These are phyloP conservation scores for Beauveria pseudobassiana DNA, from an alignment of 2,329 filamentous ascomycete genomes.

Conservation along the genomic window DNA sequence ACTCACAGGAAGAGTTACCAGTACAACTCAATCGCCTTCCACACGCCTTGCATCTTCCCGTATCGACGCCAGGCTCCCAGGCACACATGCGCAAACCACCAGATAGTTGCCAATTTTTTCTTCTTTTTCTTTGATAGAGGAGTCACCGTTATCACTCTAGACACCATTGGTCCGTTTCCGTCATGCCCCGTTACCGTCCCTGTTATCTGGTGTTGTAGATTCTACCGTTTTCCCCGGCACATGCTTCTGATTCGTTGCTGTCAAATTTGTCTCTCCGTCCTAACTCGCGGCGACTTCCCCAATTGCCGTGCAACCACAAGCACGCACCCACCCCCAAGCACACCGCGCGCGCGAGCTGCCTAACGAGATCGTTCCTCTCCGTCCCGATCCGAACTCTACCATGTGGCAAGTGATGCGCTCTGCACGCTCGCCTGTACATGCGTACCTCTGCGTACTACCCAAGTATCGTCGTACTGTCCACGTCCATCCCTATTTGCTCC, in stretches of 20 bases:
- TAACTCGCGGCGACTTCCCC: background rate
- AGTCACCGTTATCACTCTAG: background rate
- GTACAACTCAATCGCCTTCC: background rate
- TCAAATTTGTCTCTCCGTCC: background rate
- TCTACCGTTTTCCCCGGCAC: no score
- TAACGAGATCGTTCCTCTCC: slow-evolving; percentile 10
- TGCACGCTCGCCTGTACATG: background rate
- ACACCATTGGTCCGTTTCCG: background rate
- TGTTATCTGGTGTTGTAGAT: no score
- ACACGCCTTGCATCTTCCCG: background rate
- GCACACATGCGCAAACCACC: background rate
- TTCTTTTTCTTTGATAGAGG: no score
- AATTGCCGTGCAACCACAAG: background rate
- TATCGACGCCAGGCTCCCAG: slow-evolving; percentile 10
- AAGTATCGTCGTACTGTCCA: background rate
- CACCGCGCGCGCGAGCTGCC: background rate
- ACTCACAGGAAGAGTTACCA: background rate
- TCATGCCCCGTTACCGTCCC: no score
- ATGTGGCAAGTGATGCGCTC: background rate
- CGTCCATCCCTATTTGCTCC: slow-evolving; percentile 1
- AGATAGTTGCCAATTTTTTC: background rate
- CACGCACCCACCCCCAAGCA: background rate
- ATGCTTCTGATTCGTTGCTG: no score
- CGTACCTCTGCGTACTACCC: background rate
- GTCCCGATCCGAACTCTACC: slow-evolving; percentile 6